Percentiles rank a stretch among this genome's conserved stretches.
These are phyloP conservation scores for Lasiodiplodia hormozganensis DNA, from an alignment of 2,329 filamentous ascomycete genomes.

Conservation along the genomic window DNA sequence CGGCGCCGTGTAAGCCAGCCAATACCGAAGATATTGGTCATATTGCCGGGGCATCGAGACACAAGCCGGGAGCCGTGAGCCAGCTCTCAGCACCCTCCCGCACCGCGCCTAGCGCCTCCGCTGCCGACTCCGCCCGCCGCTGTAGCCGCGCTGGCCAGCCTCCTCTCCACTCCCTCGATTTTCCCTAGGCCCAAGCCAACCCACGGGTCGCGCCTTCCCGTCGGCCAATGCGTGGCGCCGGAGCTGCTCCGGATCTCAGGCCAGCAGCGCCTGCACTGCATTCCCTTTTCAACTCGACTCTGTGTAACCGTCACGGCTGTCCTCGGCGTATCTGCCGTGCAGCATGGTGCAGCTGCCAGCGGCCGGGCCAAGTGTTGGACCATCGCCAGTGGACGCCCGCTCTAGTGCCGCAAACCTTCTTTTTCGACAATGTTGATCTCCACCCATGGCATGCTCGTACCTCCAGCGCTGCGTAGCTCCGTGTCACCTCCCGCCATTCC, in stretches of 20 bases:
- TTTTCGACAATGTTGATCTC: constrained; percentile 4
- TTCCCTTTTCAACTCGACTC: constrained; percentile 9
- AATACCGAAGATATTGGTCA: constrained; percentile 3
- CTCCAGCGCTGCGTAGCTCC: constrained; percentile 2
- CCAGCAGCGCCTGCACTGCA: constrained; percentile 13
- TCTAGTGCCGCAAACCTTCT: constrained; percentile 7
- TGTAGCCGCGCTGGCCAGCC: constrained; percentile 2
- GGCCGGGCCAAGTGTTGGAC: background rate
- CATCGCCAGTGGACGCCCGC: background rate
- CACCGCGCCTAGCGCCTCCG: background rate
- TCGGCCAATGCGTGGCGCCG: constrained; percentile 13
- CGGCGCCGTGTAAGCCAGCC: constrained; percentile 1
- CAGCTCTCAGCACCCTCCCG: no score
- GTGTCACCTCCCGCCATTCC: constrained; percentile 15
- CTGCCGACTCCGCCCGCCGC: constrained; percentile 5
- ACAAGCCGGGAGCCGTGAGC: background rate
- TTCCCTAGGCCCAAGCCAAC: background rate
- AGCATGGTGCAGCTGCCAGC: background rate
- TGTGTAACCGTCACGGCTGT: constrained; percentile 12
- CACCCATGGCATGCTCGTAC: constrained; percentile 20
- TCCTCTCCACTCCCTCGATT: background rate
- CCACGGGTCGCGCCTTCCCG: background rate
- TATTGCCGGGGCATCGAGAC: background rate
- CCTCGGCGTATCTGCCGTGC: constrained; percentile 16
- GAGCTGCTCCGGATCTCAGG: background rate